Evolutionary conservation across 768 basidiomycete species (phyloP).

Genomic region (Lactifluus hygrophoroides): DNA sequence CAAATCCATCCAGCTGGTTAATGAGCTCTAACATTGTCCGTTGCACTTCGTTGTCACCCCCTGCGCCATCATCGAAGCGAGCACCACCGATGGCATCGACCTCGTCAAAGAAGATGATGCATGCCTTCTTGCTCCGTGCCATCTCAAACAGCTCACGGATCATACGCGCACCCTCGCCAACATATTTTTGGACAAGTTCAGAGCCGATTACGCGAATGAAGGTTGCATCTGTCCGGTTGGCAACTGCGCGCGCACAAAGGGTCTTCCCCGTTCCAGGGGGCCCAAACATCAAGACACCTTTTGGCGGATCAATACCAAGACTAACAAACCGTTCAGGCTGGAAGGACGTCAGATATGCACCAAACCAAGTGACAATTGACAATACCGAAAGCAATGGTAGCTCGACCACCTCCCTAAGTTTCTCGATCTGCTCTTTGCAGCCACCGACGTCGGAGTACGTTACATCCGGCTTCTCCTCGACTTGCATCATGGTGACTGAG

Average conservation of each 20-base stretch:
- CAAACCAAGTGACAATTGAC: conserved; percentile 24
- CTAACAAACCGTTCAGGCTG: conserved; percentile 99
- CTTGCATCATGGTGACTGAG: conserved; percentile 99
- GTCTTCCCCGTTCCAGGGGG: conserved; percentile 99
- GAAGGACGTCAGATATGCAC: not conserved
- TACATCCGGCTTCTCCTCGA: conserved; percentile 96
- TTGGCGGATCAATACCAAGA: conserved; percentile 97
- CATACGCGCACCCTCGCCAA: conserved; percentile 98
- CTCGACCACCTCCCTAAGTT: conserved; percentile 96
- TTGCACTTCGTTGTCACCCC: conserved; percentile 98
- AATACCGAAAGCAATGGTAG: conserved; percentile 83
- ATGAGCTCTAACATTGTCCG: conserved; percentile 99
- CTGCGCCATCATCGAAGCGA: conserved; percentile 95
- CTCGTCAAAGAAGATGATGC: conserved; percentile 99
- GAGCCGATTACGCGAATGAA: conserved; percentile 99
- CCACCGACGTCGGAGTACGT: conserved; percentile 98
- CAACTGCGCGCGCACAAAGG: conserved; percentile 94
- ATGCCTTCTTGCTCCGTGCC: conserved; percentile 97
- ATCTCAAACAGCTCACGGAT: conserved; percentile 98
- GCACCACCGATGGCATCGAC: conserved; percentile 98
- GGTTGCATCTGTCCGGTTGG: conserved; percentile 96
- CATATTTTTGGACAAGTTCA: conserved; percentile 99
- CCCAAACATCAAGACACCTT: conserved; percentile 92
- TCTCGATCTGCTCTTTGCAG: conserved; percentile 99
- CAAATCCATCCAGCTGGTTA: conserved; percentile 98